A percentile compares a stretch with the other conserved stretches of the same genome.
These are phyloP conservation scores for Pseudogymnoascus sp. DNA, from an alignment of 2,329 filamentous ascomycete genomes.

Conservation along the genomic window DNA sequence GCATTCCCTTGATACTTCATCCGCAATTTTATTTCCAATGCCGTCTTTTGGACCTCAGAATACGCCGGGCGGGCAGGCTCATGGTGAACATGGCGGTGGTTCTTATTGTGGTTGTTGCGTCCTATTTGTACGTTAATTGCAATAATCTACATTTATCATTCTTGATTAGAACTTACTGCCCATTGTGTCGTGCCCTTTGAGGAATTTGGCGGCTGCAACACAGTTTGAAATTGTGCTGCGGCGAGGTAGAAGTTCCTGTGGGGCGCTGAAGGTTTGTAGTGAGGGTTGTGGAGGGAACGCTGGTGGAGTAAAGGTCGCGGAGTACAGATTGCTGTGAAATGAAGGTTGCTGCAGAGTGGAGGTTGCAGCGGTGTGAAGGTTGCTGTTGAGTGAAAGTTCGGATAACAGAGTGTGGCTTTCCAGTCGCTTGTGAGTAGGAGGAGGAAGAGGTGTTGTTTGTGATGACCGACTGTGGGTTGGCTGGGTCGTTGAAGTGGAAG, in stretches of 20 bases:
- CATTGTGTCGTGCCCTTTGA: not conserved
- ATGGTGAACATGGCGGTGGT: not conserved
- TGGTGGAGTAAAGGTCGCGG: not conserved
- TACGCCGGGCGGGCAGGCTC: not conserved
- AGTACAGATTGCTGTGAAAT: not conserved
- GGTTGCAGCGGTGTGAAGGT: not conserved
- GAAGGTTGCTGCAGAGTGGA: not conserved
- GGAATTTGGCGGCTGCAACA: not conserved
- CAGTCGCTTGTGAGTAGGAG: not conserved
- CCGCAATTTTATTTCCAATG: not conserved
- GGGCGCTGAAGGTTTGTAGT: no score
- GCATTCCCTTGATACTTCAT: not conserved
- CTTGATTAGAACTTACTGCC: not conserved
- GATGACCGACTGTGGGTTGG: not conserved
- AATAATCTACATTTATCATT: not conserved
- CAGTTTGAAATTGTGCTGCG: not conserved
- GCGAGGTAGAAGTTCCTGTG: not conserved
- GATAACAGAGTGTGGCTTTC: not conserved
- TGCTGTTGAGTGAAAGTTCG: not conserved
- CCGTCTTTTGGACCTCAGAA: not conserved
- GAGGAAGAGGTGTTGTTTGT: not conserved
- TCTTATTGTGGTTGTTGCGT: not conserved
- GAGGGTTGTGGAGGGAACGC: not conserved
- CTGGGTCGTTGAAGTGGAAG: not conserved
- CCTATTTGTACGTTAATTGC: not conserved